Base-by-base conservation (phyloP, 2,329 filamentous ascomycete genomes). In the Tricladium varicosporioides region DNA sequence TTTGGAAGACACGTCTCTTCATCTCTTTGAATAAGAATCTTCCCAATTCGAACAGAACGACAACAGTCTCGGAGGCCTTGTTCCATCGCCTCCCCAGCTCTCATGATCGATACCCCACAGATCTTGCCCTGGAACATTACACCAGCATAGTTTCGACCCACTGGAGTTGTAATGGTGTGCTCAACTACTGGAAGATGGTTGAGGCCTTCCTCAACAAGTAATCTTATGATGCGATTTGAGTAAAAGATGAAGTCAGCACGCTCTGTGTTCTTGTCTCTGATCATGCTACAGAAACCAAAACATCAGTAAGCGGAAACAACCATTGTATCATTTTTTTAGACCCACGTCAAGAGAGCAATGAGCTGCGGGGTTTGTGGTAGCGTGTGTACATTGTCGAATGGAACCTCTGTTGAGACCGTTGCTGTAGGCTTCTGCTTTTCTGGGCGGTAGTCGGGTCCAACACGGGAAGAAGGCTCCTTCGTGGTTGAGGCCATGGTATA, bases 171-270 rank as follows among this genome's bases (percentile, higher is more conserved):
- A 69, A 99, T 89, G 31, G 87, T 86, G 68, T 95, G 91, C 70
- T 91, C 88, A 52, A 96, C 86, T 15, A 96, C 91, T 1, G 94
- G 94, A 44, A 99, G 83, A 73, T 99, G 94, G 74, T 99, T 99
- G 54, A 99, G 80, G 3, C 94, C 94, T 76, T 99, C 94, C 75
- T 99, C 94, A 43, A 99, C 94, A 5, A 99, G 82, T 44, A 99
- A 81, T 32, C 94, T 91, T 72, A 97, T 97, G 72, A 99, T 97
- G 59, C 94, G 86, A 76, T 99, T 99, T 45, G 92, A 96, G 78
- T 97, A 96, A 77, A 99, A 99, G 71, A 99, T 97, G 73, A 99
- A 99, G 74, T 99, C 94, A 61, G 92, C 94, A 58, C 94, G 89
- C 56, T 88, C 85, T 5, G 94, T 99, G 65, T 88, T 83, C 73